These are phyloP conservation scores for Boletus sensibilis DNA, from an alignment of 768 basidiomycete genomes.

Conservation along the genomic window DNA sequence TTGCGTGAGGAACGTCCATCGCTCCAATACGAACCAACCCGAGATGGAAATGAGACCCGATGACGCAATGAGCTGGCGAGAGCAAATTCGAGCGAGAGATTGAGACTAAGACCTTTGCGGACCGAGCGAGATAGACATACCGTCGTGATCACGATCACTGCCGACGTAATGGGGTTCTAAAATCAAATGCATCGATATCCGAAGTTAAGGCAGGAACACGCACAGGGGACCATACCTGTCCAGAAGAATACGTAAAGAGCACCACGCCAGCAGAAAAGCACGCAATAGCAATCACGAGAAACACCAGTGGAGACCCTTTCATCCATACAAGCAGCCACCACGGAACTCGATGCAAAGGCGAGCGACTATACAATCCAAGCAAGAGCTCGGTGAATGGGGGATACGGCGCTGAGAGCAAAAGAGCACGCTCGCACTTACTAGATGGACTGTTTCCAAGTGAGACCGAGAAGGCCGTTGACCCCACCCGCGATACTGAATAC, in stretches of 20 bases:
- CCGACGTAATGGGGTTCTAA: conserved; percentile 59
- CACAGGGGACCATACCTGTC: conserved; percentile 45
- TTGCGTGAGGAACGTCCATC: conserved; percentile 43
- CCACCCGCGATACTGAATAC: conserved; percentile 53
- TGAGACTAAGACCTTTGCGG: neutral
- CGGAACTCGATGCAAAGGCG: conserved; percentile 50
- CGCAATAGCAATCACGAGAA: conserved; percentile 78
- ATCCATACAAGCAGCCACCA: conserved; percentile 74
- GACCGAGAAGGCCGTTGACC: conserved; percentile 49
- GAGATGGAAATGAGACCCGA: conserved; percentile 48
- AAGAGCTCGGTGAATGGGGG: neutral
- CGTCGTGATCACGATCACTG: conserved; percentile 71
- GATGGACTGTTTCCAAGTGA: conserved; percentile 56
- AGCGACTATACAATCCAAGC: conserved; percentile 34
- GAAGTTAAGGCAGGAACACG: neutral
- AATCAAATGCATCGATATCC: neutral
- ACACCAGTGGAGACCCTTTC: conserved; percentile 78
- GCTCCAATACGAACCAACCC: conserved; percentile 50
- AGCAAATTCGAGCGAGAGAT: neutral
- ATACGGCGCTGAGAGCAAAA: neutral
- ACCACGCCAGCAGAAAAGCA: conserved; percentile 78
- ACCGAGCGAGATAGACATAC: conserved; percentile 16
- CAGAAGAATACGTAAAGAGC: conserved; percentile 71
- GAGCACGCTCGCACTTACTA: conserved; percentile 37
- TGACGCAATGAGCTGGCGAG: conserved; percentile 31